Evolutionary conservation across 2,329 filamentous ascomycete genomes (phyloP).

Genomic region (Trichophyton schoenleinii): DNA sequence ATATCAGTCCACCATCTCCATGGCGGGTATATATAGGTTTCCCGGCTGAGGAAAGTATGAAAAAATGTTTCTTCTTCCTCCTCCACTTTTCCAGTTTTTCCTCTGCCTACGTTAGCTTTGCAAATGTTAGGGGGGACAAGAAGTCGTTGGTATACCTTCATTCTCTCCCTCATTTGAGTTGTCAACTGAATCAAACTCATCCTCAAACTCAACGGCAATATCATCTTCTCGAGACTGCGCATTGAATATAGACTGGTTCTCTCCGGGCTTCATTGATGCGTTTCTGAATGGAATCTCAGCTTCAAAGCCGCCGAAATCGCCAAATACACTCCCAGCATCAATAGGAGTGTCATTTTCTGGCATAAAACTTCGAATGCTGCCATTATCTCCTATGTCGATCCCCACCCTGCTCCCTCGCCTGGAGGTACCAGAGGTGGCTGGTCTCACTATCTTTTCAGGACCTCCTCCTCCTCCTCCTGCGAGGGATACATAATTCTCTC

Average conservation of each 20-base stretch:
- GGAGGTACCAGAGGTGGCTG: constrained; percentile 23
- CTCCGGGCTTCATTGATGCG: constrained; percentile 5
- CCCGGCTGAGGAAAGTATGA: constrained; percentile 88
- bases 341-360: constrained; percentile 47
- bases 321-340: constrained; percentile 72
- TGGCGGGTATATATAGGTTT: constrained; percentile 97
- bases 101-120: constrained; percentile 22
- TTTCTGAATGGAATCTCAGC: constrained; percentile 21
- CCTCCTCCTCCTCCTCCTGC: constrained; percentile 16
- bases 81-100: constrained; percentile 57
- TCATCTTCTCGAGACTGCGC: constrained; percentile 23
- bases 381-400: constrained; percentile 40
- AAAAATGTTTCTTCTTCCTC: constrained; percentile 88
- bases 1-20: constrained; percentile 78
- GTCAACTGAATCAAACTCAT: constrained; percentile 64
- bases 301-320: constrained; percentile 48
- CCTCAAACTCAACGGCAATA: constrained; percentile 53
- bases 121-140: not conserved
- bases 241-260: not conserved
- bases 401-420: constrained; percentile 35
- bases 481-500: constrained; percentile 48
- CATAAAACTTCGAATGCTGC: constrained; percentile 39
- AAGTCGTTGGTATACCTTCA: not conserved
- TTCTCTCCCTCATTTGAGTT: constrained; percentile 47
- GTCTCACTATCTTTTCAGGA: constrained; percentile 11